These are phyloP conservation scores for Papiliotrema fonsecae DNA, from an alignment of 1,284 basidiomycete species.

Conservation along the genomic window DNA sequence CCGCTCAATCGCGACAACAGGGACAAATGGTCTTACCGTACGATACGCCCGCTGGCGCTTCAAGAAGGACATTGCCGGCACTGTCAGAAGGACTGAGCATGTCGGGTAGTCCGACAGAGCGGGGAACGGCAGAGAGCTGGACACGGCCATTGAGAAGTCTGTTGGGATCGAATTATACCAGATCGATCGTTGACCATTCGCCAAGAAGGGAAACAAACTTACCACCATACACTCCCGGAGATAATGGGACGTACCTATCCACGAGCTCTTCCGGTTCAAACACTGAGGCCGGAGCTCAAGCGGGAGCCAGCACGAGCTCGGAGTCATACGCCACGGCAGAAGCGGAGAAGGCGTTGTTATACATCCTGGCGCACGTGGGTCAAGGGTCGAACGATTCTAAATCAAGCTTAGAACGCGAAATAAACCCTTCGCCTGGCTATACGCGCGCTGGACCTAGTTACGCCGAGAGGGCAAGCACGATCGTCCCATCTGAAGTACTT, in stretches of 20 bases:
- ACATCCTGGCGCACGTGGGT: not conserved
- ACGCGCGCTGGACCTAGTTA: no score
- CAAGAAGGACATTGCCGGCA: not conserved
- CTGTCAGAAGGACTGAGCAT: not conserved
- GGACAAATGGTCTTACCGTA: not conserved
- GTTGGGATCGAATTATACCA: not conserved
- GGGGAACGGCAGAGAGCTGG: not conserved
- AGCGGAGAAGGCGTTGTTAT: slow-evolving; percentile 1
- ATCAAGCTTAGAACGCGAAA: not conserved
- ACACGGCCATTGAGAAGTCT: slow-evolving; percentile 2
- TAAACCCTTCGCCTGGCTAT: not conserved
- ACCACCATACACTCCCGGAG: slow-evolving; percentile 18
- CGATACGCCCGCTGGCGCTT: not conserved
- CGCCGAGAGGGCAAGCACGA: no score
- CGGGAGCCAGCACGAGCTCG: not conserved
- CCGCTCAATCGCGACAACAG: no score
- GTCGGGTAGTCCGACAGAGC: not conserved
- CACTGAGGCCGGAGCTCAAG: no score
- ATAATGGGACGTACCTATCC: slow-evolving; percentile 9
- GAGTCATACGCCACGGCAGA: not conserved
- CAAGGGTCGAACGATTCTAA: not conserved
- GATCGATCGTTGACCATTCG: not conserved
- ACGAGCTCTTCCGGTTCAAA: not conserved
- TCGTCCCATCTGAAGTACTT: slow-evolving; percentile 10
- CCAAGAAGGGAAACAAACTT: slow-evolving; percentile 4